Evolutionary conservation across 352 stramenopile species (phyloP).

Genomic region (Pythium aquatile): DNA sequence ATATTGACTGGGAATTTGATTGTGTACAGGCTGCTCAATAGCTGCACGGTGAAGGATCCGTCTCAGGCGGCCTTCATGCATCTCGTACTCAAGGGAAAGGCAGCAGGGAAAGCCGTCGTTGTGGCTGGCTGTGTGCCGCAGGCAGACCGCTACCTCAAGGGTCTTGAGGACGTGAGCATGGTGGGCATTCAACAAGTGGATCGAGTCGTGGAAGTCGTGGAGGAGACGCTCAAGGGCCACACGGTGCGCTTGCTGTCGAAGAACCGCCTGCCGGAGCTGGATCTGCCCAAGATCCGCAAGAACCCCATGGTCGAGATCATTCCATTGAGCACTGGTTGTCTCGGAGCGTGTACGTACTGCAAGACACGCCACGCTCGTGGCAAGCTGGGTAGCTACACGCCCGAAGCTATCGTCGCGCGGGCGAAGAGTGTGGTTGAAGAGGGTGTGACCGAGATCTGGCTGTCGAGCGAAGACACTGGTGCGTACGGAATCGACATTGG

Average conservation of each 20-base stretch:
- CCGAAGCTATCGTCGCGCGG: slow-evolving; percentile 72
- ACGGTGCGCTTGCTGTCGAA: slow-evolving; percentile 83
- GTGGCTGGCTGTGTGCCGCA: slow-evolving; percentile 91
- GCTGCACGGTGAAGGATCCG: slow-evolving; percentile 93
- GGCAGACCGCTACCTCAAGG: slow-evolving; percentile 81
- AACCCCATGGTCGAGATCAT: slow-evolving; percentile 93
- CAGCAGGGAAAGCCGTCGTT: slow-evolving; percentile 82
- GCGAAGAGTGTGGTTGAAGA: slow-evolving; percentile 65
- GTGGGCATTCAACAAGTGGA: slow-evolving; percentile 92
- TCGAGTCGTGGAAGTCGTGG: slow-evolving; percentile 89
- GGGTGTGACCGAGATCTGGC: slow-evolving; percentile 90
- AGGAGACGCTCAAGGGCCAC: slow-evolving; percentile 90
- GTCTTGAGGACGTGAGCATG: slow-evolving; percentile 82
- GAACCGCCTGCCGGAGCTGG: slow-evolving; percentile 77
- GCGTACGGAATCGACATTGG: slow-evolving; percentile 90
- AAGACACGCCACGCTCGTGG: slow-evolving; percentile 92
- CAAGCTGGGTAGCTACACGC: slow-evolving; percentile 87
- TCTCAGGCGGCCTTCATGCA: slow-evolving; percentile 91
- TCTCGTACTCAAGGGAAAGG: slow-evolving; percentile 78
- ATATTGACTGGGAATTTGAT: background rate
- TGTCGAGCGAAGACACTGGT: slow-evolving; percentile 91
- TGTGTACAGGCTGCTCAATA: slow-evolving; percentile 76
- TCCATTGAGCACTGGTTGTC: slow-evolving; percentile 88
- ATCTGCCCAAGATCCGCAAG: slow-evolving; percentile 91
- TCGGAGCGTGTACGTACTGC: slow-evolving; percentile 93